These are phyloP conservation scores for Lactarius trivialis DNA, from an alignment of 768 basidiomycete genomes.

Conservation along the genomic window DNA sequence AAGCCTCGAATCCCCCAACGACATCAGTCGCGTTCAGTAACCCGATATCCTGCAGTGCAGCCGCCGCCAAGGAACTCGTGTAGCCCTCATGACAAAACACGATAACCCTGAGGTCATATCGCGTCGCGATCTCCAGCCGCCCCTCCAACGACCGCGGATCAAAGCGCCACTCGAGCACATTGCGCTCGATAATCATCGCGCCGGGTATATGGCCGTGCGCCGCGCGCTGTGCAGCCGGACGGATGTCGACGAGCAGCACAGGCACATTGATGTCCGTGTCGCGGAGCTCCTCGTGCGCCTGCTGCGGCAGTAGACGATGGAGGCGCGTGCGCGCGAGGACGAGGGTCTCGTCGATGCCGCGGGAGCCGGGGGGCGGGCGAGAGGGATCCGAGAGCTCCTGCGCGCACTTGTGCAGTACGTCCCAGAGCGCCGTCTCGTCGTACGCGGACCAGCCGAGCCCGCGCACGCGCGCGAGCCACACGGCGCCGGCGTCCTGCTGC, in stretches of 20 bases:
- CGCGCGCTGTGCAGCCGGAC: constrained; percentile 54
- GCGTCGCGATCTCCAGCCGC: constrained; percentile 58
- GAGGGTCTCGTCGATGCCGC: constrained; percentile 52
- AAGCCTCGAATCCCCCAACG: constrained; percentile 65
- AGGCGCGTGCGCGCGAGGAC: constrained; percentile 53
- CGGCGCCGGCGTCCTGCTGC: constrained; percentile 22
- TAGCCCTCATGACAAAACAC: constrained; percentile 71
- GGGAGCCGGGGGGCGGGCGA: constrained; percentile 57
- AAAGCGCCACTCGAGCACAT: constrained; percentile 73
- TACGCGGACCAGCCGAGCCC: constrained; percentile 49
- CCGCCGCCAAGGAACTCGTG: constrained; percentile 66
- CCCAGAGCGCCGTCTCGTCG: constrained; percentile 64
- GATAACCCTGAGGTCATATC: constrained; percentile 70
- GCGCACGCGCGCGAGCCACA: constrained; percentile 43
- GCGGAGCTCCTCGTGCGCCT: constrained; percentile 57
- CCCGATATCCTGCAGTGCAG: constrained; percentile 61
- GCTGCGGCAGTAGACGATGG: constrained; percentile 51
- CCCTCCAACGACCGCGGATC: constrained; percentile 55
- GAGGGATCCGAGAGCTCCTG: constrained; percentile 54
- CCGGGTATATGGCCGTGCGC: constrained; percentile 55
- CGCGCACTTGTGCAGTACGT: constrained; percentile 60
- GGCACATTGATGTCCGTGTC: constrained; percentile 44
- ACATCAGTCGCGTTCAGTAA: constrained; percentile 72
- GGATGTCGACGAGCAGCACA: constrained; percentile 72
- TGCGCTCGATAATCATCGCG: constrained; percentile 68